A percentile compares a stretch with the other conserved stretches of the same genome.
These are phyloP conservation scores for Fusarium citri DNA, from an alignment of 2,329 filamentous ascomycete genomes.

Conservation along the genomic window DNA sequence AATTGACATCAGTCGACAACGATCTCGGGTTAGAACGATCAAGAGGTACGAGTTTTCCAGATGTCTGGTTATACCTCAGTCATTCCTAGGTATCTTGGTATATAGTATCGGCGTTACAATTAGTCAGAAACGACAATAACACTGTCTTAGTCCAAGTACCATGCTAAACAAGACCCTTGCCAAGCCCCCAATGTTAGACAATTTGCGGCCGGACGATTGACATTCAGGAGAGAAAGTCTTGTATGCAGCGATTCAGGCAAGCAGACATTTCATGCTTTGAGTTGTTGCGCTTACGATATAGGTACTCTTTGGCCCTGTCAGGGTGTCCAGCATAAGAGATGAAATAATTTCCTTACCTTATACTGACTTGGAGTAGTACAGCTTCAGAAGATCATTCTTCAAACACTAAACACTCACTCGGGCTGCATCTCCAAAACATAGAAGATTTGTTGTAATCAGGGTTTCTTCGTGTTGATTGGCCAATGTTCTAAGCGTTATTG, in stretches of 20 bases:
- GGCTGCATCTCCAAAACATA: background rate
- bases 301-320: too few species aligned
- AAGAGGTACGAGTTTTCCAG: background rate
- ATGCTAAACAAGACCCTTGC: background rate
- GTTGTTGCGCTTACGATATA: background rate
- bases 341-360: background rate
- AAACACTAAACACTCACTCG: too few species aligned
- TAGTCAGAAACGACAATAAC: background rate
- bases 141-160: background rate
- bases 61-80: background rate
- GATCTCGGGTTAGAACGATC: background rate
- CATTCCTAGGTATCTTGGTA: too few species aligned
- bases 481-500: constrained; percentile 1
- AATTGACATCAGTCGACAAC: background rate
- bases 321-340: background rate
- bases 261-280: background rate
- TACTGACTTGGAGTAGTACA: background rate
- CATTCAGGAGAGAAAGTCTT: background rate
- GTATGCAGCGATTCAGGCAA: background rate
- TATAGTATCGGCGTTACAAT: background rate
- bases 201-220: too few species aligned
- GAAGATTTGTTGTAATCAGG: background rate
- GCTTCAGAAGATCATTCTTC: too few species aligned
- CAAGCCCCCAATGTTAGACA: background rate
- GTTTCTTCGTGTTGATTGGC: constrained; percentile 16